A percentile compares a stretch with the other conserved stretches of the same genome.
phyloP scores from a whole-genome alignment of 345 rosid genomes.

The Schrenkiella parvula region DNA sequence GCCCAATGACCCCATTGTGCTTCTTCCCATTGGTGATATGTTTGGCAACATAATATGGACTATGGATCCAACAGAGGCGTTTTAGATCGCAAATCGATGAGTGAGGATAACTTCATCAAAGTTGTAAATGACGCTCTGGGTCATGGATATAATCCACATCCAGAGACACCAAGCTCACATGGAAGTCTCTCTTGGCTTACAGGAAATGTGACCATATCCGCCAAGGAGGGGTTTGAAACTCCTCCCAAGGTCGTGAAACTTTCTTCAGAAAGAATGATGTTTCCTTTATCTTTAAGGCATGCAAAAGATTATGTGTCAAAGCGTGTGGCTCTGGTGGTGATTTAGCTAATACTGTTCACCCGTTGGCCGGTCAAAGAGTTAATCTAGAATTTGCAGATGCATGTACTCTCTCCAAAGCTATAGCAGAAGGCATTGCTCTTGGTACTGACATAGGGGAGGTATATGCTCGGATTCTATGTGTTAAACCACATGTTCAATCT shows the following conservation, averaged over 20 bases:
- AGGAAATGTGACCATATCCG: constrained; percentile 39
- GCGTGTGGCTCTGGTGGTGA: constrained; percentile 79
- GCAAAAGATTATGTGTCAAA: constrained; percentile 64
- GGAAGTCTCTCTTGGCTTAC: constrained; percentile 58
- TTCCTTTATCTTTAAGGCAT: constrained; percentile 80
- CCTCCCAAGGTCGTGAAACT: constrained; percentile 77
- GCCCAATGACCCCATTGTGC: constrained; percentile 92
- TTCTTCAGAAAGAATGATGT: constrained; percentile 78
- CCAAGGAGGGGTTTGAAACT: constrained; percentile 59
- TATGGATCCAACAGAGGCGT: constrained; percentile 72
- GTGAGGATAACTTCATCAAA: constrained; percentile 70
- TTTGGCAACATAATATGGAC: constrained; percentile 97
- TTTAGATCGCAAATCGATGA: constrained; percentile 61
- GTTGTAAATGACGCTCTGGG: constrained; percentile 77
- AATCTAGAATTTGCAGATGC: constrained; percentile 93
- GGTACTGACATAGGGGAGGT: constrained; percentile 92
- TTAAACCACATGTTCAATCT: neutral
- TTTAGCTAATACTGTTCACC: constrained; percentile 95
- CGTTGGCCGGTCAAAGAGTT: constrained; percentile 97
- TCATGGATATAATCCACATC: constrained; percentile 79
- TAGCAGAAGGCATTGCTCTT: constrained; percentile 77
- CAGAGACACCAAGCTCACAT: constrained; percentile 48
- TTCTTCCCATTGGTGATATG: constrained; percentile 77
- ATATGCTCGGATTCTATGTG: constrained; percentile 2
- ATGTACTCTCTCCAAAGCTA: constrained; percentile 59